Base-by-base conservation (phyloP, 164 flowering plant species). In the Liquidambar formosana region DNA sequence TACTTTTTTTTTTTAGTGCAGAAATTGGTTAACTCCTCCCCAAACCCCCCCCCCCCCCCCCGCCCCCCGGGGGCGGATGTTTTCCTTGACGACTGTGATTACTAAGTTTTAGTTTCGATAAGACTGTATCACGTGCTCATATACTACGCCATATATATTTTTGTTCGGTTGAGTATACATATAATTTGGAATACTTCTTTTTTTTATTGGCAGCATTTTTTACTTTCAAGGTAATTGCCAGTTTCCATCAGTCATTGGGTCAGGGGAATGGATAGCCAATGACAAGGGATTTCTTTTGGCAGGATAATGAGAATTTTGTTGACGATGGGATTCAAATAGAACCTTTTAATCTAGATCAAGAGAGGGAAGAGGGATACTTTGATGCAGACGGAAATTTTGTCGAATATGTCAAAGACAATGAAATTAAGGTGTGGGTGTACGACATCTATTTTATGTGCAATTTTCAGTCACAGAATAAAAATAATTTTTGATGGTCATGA, bases 361-460 rank as follows among this genome's bases (percentile, higher is more conserved):
- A 95, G 73, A 86, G 92, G 78, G 92, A 91, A 82, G 99, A 93
- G 75, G 99, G 99, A 4, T 95, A 85, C 73, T 93, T 95, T 82
- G 98, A 95, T 78, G 89, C 78, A 4, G 77, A 76, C 0, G 97
- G 97, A 27, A 95, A 95, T 77, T 91, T 81, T 71, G 95, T 95
- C 45, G 97, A 95, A 78, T 95, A 90, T 71, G 79, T 83, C n/a
- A 67, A 59, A 33, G 82, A 83, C 13, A 83, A 89, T 3, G 88
- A 86, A 74, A 71, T 78, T 56, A 90, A 89, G 98, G 98, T 95
- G 76, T 3, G n/a, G 11, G 4, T 38, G 25, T 21, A 16, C 6
- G 9, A 61, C 27, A 33, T 58, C n/a, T 46, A 23, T 23, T 58
- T 43, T 53, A 19, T 58, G 11, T 57, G 26, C 67, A 60, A 25